These are phyloP conservation scores for Capsicum pubescens DNA, from an alignment of 257 asterid genomes.

Conservation along the genomic window DNA sequence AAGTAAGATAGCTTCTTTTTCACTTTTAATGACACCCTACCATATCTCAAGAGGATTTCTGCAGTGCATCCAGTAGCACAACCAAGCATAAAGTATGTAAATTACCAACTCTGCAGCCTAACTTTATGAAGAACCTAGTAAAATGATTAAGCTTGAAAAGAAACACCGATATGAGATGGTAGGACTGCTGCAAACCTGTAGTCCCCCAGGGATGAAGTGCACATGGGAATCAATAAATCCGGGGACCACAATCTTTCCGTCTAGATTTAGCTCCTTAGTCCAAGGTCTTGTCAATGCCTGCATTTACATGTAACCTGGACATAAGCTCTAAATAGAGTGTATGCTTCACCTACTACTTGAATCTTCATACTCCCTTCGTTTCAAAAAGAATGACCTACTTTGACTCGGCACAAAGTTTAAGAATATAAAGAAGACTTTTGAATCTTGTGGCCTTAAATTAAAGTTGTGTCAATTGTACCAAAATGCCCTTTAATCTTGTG, in stretches of 20 bases:
- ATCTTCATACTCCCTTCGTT: neutral
- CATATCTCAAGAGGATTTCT: neutral
- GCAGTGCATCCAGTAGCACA: neutral
- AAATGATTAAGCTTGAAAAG: constrained; percentile 3
- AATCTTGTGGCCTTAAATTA: too few relatives aligned
- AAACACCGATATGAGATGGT: constrained; percentile 23
- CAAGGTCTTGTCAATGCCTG: constrained; percentile 64
- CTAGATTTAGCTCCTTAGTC: constrained; percentile 59
- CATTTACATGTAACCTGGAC: constrained; percentile 37
- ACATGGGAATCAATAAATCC: constrained; percentile 98
- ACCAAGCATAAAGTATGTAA: neutral
- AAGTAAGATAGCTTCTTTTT: constrained; percentile 3
- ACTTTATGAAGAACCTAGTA: neutral
- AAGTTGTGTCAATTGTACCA: too few relatives aligned
- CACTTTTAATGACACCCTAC: neutral
- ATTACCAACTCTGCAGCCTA: neutral
- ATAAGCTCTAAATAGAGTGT: neutral
- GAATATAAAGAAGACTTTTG: too few relatives aligned
- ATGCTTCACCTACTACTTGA: constrained; percentile 15
- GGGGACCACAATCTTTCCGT: constrained; percentile 78
- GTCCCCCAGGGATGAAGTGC: constrained; percentile 84
- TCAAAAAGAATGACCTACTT: too few relatives aligned
- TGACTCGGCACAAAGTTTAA: too few relatives aligned
- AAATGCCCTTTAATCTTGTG: too few relatives aligned
- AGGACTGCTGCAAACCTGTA: constrained; percentile 63